Percentiles rank a stretch among this genome's conserved stretches.
These are phyloP conservation scores for Penicillium silybi DNA, from an alignment of 495 filamentous ascomycete genomes.

Conservation along the genomic window DNA sequence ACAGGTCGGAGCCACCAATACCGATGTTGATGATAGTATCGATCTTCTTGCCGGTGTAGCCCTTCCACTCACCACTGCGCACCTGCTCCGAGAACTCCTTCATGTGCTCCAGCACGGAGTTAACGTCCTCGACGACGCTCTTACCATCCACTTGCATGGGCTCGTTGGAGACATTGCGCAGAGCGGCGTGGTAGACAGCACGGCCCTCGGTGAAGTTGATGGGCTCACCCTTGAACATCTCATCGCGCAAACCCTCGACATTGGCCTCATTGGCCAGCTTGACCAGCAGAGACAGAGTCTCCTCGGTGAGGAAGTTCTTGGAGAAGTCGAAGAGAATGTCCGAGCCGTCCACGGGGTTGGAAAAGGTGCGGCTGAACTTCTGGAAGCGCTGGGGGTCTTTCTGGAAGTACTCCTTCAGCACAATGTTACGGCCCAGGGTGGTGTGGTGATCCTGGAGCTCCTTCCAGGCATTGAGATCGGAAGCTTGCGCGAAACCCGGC, in stretches of 20 bases:
- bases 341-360: conserved; percentile 68
- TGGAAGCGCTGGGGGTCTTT: conserved; percentile 85
- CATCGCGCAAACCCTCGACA: conserved; percentile 89
- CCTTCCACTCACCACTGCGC: conserved; percentile 94
- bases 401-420: conserved; percentile 88
- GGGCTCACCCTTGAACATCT: conserved; percentile 94
- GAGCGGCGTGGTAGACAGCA: conserved; percentile 90
- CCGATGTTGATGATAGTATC: conserved; percentile 96
- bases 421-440: conserved; percentile 76
- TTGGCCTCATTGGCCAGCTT: conserved; percentile 87
- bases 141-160: conserved; percentile 90
- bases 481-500: conserved; percentile 68
- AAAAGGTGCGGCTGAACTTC: conserved; percentile 83
- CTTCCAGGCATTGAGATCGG: conserved; percentile 78
- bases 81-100: conserved; percentile 95
- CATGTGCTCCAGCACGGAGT: conserved; percentile 90
- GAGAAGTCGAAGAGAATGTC: conserved; percentile 97
- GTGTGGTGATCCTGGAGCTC: conserved; percentile 85
- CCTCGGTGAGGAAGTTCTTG: conserved; percentile 96
- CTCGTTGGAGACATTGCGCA: conserved; percentile 82
- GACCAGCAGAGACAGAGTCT: conserved; percentile 81
- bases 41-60: conserved; percentile 96
- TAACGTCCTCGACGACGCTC: conserved; percentile 93
- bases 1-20: conserved; percentile 98
- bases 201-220: conserved; percentile 99